Evolutionary conservation across 23 red algal species (phyloP), one percentile per base, ranked within the genome.

Genomic region (Gracilaria caudata): DNA sequence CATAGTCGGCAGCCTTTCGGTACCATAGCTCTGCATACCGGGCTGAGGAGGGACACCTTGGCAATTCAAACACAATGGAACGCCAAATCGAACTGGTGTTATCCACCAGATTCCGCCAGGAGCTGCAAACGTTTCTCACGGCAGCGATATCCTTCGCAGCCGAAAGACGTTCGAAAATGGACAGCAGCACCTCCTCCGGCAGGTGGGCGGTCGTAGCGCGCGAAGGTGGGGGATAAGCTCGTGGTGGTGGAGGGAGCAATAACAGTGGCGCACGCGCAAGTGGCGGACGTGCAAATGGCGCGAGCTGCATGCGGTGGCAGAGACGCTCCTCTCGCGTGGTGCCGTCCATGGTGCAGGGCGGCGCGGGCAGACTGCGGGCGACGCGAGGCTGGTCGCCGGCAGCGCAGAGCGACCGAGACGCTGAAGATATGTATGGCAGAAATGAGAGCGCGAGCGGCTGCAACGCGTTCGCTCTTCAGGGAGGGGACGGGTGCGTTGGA

Each of bases 61-160:
- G 85, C 30, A 89, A 36, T 16, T 89, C 85, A 55, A 89, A 89
- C 0, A 89, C 85, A n/a, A 89, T 7, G 37, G 85, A 89, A 20
- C 85, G 68, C 85, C 85, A 89, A 21, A 89, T 78, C 29, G 55
- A 44, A 5, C 39, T 72, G 55, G 70, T 79, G 61, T 37, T 46
- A 39, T 89, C 85, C 34, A 89, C 73, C 21, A 89, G 56, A 3
- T 23, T 14, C 13, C 85, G 20, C 85, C 85, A 89, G 7, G 85
- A 79, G 20, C 7, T 38, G 54, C 85, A 89, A 26, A 89, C 85
- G 14, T 29, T 29, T 9, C 85, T 61, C 16, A 89, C 85, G 28
- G 85, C 73, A 14, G 85, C 85, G 36, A 89, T 79, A 36, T 89
- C 85, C 16, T 55, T 25, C 3, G 39, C 85, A 38, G 16, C 26